phyloP scores from a whole-genome alignment of 2,329 filamentous ascomycete genomes.

The Apiospora arundinis region DNA sequence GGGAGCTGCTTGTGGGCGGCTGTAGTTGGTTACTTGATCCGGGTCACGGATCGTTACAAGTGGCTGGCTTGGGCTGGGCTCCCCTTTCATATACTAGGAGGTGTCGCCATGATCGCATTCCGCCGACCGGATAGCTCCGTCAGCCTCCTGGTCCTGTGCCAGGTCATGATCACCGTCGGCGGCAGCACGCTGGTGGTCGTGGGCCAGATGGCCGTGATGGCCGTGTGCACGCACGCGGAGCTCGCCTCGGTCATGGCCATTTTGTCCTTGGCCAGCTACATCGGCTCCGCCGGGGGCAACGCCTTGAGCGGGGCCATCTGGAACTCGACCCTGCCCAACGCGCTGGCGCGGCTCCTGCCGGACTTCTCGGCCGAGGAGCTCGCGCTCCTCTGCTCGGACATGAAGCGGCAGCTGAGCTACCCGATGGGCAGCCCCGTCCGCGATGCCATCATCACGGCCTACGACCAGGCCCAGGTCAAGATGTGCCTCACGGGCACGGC shows the following conservation, averaged over 20 bases:
- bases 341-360: slow-evolving; percentile 37
- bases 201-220: slow-evolving; percentile 65
- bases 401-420: slow-evolving; percentile 45
- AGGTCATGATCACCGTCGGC: slow-evolving; percentile 62
- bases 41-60: slow-evolving; percentile 58
- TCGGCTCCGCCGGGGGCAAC: slow-evolving; percentile 48
- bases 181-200: slow-evolving; percentile 64
- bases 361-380: slow-evolving; percentile 34
- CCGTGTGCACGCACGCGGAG: slow-evolving; percentile 60
- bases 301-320: slow-evolving; percentile 54
- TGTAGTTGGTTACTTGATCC: slow-evolving; percentile 55
- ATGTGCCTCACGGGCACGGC: slow-evolving; percentile 44
- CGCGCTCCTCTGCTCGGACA: slow-evolving; percentile 37
- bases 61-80: slow-evolving; percentile 51
- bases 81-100: slow-evolving; percentile 63
- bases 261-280: slow-evolving; percentile 44
- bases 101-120: slow-evolving; percentile 62
- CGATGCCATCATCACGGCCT: slow-evolving; percentile 43
- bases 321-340: slow-evolving; percentile 43
- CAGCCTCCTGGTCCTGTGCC: slow-evolving; percentile 63
- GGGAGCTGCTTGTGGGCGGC: slow-evolving; percentile 55
- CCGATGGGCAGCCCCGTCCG: slow-evolving; percentile 40
- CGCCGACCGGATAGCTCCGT: slow-evolving; percentile 56
- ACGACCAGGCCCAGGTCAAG: slow-evolving; percentile 43
- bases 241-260: slow-evolving; percentile 57